Conservation (phyloP, 352 stramenopile genomes). For the Globisporangium apiculatum region DNA sequence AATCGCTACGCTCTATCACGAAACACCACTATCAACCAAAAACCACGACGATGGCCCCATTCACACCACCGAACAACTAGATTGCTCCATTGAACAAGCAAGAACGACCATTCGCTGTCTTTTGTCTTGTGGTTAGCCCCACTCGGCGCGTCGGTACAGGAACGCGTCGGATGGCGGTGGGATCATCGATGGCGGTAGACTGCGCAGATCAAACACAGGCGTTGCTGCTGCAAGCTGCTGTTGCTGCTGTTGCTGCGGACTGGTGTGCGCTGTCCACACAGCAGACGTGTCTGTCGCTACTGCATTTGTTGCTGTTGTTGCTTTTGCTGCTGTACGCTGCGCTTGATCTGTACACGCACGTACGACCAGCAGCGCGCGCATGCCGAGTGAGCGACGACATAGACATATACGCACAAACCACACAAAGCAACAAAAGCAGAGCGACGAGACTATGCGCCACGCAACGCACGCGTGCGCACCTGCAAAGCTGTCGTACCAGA, state of each 20-base stretch:
- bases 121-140: conserved; percentile 31
- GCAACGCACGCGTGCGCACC: conserved; percentile 28
- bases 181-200: conserved; percentile 70
- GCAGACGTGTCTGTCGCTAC: not conserved
- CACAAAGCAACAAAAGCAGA: not conserved
- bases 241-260: not conserved
- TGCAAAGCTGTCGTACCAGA: conserved; percentile 78
- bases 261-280: not conserved
- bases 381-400: not conserved
- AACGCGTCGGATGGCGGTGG: conserved; percentile 47
- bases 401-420: no score
- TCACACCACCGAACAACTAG: conserved; percentile 6
- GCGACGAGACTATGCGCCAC: not conserved
- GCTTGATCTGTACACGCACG: conserved; percentile 29
- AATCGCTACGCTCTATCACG: no score
- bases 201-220: conserved; percentile 11
- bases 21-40: no score
- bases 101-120: not conserved
- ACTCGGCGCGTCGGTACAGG: conserved; percentile 36
- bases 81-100: conserved; percentile 9
- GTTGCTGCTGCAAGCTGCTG: not conserved
- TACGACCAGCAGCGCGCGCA: not conserved
- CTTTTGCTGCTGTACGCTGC: conserved; percentile 10
- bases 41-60: not conserved
- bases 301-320: not conserved